Conservation (phyloP, 1,284 basidiomycete genomes). For the Lentinus polychrous region DNA sequence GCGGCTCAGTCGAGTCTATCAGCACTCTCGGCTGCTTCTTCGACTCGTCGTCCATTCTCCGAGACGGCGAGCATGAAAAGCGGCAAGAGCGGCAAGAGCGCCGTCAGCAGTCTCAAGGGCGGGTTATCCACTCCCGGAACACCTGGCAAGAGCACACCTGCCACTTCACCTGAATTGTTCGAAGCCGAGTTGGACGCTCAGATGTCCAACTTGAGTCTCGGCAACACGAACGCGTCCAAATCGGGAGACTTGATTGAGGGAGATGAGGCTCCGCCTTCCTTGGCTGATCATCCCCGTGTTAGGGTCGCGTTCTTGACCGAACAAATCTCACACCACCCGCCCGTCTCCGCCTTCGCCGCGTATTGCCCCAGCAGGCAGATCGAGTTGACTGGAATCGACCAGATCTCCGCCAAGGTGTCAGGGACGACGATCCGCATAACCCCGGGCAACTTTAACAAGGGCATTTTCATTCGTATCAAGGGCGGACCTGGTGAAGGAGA, state of each 20-base stretch:
- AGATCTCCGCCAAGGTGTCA: conserved; percentile 87
- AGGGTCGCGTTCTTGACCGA: conserved; percentile 73
- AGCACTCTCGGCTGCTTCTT: conserved; percentile 7
- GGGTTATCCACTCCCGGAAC: conserved; percentile 44
- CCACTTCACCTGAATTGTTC: conserved; percentile 45
- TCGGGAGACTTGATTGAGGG: conserved; percentile 19
- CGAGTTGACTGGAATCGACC: conserved; percentile 78
- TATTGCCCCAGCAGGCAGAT: conserved; percentile 68
- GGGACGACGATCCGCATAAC: conserved; percentile 79
- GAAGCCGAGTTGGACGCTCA: conserved; percentile 40
- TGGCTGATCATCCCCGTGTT: conserved; percentile 28
- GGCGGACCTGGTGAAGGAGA: conserved; percentile 78
- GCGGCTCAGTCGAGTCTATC: conserved; percentile 22
- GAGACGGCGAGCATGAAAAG: conserved; percentile 51
- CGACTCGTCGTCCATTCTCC: conserved; percentile 24
- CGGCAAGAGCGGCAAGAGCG: conserved; percentile 50
- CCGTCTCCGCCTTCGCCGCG: conserved; percentile 87
- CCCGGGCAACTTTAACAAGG: conserved; percentile 82
- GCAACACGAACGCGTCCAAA: conserved; percentile 31
- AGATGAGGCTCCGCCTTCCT: conserved; percentile 16
- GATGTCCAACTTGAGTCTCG: conserved; percentile 55
- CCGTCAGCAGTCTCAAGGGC: conserved; percentile 39
- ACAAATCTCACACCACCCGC: conserved; percentile 95
- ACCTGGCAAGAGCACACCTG: conserved; percentile 27
- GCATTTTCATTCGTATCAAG: conserved; percentile 76